Conservation (phyloP, 192 early-diverging fungal genomes). For the Coemansia sp. region DNA sequence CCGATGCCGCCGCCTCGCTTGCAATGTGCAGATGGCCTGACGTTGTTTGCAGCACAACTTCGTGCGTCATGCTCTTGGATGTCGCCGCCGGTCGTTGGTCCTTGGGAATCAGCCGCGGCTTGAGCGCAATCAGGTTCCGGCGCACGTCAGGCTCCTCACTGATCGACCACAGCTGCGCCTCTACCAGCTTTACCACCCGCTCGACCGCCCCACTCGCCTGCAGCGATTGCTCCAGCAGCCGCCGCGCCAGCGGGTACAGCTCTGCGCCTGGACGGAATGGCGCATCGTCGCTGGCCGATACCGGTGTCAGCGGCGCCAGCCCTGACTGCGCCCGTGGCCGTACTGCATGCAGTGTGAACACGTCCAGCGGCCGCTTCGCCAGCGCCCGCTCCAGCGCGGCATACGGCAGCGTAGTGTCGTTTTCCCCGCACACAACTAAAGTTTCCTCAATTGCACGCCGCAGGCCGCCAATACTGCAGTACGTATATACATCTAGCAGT, state of each 20-base stretch:
- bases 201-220: not conserved
- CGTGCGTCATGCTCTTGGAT: conserved; percentile 4
- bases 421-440: not conserved
- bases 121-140: conserved; percentile 35
- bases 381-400: conserved; percentile 10
- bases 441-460: conserved; percentile 29
- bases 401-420: not conserved
- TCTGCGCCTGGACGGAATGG: conserved; percentile 36
- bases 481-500: conserved; percentile 42
- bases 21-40: conserved; percentile 27
- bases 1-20: conserved; percentile 24
- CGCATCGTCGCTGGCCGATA: conserved; percentile 5
- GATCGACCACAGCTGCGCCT: conserved; percentile 24
- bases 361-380: conserved; percentile 30
- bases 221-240: conserved; percentile 8
- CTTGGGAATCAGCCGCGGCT: conserved; percentile 41
- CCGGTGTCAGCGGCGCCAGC: conserved; percentile 6
- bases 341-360: conserved; percentile 33
- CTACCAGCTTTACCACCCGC: conserved; percentile 8
- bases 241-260: conserved; percentile 24
- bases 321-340: conserved; percentile 15
- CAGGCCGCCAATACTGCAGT: conserved; percentile 17
- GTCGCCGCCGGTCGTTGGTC: conserved; percentile 27
- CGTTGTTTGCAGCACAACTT: conserved; percentile 20
- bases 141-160: conserved; percentile 39